Evolutionary conservation across 371 early-diverging fungal species (phyloP).

Genomic region (Mortierella sp.): DNA sequence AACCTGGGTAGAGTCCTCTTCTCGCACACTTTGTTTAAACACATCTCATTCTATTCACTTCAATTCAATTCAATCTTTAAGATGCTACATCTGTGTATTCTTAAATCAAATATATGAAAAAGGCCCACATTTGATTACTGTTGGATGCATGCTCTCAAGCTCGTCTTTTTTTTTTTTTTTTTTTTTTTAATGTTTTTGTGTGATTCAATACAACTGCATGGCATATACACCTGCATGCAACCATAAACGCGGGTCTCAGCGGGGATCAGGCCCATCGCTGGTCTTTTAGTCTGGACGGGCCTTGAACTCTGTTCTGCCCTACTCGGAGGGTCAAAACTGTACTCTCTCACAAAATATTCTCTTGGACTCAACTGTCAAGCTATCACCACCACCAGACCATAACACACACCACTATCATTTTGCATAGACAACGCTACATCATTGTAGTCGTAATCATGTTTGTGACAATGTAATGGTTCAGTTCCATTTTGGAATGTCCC

Average conservation of each 20-base stretch:
- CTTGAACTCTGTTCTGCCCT: conserved; percentile 28
- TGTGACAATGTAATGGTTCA: no score
- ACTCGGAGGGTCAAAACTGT: conserved; percentile 18
- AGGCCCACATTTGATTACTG: background rate
- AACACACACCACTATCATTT: no score
- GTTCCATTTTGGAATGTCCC: no score
- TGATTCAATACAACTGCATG: conserved; percentile 1
- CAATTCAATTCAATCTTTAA: no score
- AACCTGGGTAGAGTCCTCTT: no score
- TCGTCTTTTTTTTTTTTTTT: background rate
- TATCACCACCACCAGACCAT: no score
- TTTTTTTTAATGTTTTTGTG: background rate
- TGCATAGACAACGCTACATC: no score
- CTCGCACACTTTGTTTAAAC: no score
- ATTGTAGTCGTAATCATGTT: no score
- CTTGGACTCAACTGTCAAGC: no score
- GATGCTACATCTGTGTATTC: background rate
- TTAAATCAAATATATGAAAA: background rate
- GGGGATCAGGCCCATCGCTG: conserved; percentile 8
- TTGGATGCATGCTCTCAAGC: background rate
- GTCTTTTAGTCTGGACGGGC: conserved; percentile 29
- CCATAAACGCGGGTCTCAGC: conserved; percentile 12
- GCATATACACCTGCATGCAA: conserved; percentile 15
- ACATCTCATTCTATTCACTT: no score
- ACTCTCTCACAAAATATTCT: no score